Base-by-base conservation (phyloP, 257 asterid species). In the Buddleja alternifolia region DNA sequence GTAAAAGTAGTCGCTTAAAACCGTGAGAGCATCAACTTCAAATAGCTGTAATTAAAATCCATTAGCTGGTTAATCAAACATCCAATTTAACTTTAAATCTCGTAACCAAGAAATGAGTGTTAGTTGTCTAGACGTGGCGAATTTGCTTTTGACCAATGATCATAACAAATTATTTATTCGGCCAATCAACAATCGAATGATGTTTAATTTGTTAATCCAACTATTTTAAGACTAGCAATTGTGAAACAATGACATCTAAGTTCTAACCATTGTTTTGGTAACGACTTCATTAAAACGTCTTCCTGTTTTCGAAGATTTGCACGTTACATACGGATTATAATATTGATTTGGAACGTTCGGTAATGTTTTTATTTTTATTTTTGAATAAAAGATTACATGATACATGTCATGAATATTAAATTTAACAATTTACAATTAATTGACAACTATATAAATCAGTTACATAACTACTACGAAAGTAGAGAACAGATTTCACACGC, bases 141-240 rank as follows among this genome's bases (percentile, higher is more conserved):
- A 37, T 40, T 51, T 29, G 10, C 16, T 46, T 60, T 45, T 66
- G 63, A 72, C 74, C 39, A 44, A 54, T 52, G 6, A 48, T 29
- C 34, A 29, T 60, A 65, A 19, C n/a, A 47, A 63, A 5, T 41
- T 37, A 9, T n/a, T n/a, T 11, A 8, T 55, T 48, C 46, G 23
- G 14, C 42, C 47, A 37, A 70, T 71, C 42, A 70, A 70, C 56
- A 14, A 23, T 15, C 3, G 4, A 34, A 55, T 56, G 55, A 60
- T 62, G 75, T 66, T 45, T 54, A 15, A 41, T 7, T 45, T 29
- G 34, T 29, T 29, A 29, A 29, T 29, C 68, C 15, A 47, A 21
- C 40, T 23, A 17, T 63, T 56, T 10, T n/a, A 29, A 29, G 7
- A 66, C 12, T n/a, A n/a, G 55, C 56, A 50, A 46, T 19, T 51